Conservation (phyloP, 495 filamentous ascomycete genomes). For the Penicillium angulare region DNA sequence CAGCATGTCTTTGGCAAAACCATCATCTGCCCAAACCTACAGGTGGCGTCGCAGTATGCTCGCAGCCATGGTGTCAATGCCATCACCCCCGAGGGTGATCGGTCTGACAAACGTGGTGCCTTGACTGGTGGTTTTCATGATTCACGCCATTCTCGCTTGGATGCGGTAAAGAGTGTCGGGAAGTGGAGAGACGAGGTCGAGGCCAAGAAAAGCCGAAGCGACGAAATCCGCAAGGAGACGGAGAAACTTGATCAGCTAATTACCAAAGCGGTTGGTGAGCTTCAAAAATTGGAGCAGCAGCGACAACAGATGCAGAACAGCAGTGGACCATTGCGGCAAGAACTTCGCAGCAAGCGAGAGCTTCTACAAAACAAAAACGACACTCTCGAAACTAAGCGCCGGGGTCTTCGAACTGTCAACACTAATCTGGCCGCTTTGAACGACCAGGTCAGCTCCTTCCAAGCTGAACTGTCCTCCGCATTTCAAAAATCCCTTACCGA, state of each 20-base stretch:
- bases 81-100: conserved; percentile 92
- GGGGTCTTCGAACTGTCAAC: conserved; percentile 70
- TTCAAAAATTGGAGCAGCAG: conserved; percentile 80
- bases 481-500: conserved; percentile 89
- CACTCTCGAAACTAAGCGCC: conserved; percentile 69
- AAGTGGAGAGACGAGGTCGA: conserved; percentile 76
- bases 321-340: conserved; percentile 73
- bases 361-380: conserved; percentile 72
- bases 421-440: conserved; percentile 70
- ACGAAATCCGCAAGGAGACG: conserved; percentile 62
- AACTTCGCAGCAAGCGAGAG: conserved; percentile 66
- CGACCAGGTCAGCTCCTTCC: conserved; percentile 68
- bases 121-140: conserved; percentile 93
- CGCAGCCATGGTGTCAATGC: conserved; percentile 86
- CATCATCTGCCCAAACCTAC: conserved; percentile 86
- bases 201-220: conserved; percentile 53
- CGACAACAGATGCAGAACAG: conserved; percentile 75
- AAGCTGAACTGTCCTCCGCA: conserved; percentile 75
- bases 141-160: conserved; percentile 73
- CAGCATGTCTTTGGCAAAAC: conserved; percentile 94
- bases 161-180: conserved; percentile 74
- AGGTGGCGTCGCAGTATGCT: conserved; percentile 83
- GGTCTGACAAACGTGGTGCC: conserved; percentile 88
- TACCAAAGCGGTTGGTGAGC: conserved; percentile 73
- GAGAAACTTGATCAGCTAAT: conserved; percentile 82